Percentiles rank a stretch among this genome's conserved stretches.
These are phyloP conservation scores for Aspergillus sclerotiicarbonarius DNA, from an alignment of 495 filamentous ascomycete species.

Conservation along the genomic window DNA sequence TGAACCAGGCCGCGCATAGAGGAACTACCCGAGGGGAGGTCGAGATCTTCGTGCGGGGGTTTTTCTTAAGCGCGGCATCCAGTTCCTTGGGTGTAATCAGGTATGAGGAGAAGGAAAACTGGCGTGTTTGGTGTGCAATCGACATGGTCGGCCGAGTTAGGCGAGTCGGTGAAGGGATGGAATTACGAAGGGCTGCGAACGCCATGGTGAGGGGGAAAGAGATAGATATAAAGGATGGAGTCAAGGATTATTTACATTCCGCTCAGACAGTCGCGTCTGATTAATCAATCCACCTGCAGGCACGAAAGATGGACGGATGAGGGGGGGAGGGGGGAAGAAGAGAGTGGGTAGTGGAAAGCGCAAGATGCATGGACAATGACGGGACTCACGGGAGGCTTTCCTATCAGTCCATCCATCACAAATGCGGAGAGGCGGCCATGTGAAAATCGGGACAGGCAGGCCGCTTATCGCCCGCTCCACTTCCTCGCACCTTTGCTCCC, in stretches of 20 bases:
- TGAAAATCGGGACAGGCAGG: constrained; percentile 26
- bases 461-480: constrained; percentile 18
- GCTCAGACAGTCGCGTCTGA: constrained; percentile 8
- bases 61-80: constrained; percentile 71
- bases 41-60: constrained; percentile 68
- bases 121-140: constrained; percentile 25
- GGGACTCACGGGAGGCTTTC: neutral
- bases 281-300: constrained; percentile 14
- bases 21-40: constrained; percentile 79
- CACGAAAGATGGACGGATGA: constrained; percentile 4
- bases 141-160: constrained; percentile 38
- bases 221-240: constrained; percentile 4
- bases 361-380: neutral
- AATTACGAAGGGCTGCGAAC: constrained; percentile 35
- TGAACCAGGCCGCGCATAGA: constrained; percentile 90
- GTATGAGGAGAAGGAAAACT: constrained; percentile 68
- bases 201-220: constrained; percentile 32
- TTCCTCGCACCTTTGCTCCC: neutral
- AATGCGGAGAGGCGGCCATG: constrained; percentile 18
- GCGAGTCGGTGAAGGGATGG: constrained; percentile 27
- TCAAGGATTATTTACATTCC: constrained; percentile 28
- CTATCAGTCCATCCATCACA: neutral
- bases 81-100: constrained; percentile 84
- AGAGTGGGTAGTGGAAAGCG: neutral
- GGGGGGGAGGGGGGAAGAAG: constrained; percentile 8